These are phyloP conservation scores for Peniophora sp. DNA, from an alignment of 1,284 basidiomycete genomes.

Conservation along the genomic window DNA sequence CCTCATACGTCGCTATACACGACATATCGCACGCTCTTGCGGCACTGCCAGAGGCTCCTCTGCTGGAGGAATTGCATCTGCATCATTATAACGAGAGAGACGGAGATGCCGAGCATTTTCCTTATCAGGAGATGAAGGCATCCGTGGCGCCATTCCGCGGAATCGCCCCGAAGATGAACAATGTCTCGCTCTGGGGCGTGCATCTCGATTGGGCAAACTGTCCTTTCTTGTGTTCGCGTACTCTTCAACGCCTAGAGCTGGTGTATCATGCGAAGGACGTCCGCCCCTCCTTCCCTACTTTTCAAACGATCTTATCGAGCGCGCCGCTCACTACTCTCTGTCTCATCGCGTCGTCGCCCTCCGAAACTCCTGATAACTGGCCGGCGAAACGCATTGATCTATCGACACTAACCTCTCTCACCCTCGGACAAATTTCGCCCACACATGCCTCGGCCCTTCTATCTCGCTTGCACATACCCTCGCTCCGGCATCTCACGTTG, in stretches of 20 bases:
- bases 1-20: conserved; percentile 38
- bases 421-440: conserved; percentile 37
- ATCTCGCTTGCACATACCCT: conserved; percentile 38
- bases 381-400: conserved; percentile 28
- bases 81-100: conserved; percentile 36
- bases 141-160: conserved; percentile 44
- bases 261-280: conserved; percentile 50
- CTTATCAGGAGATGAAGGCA: conserved; percentile 21
- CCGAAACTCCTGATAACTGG: conserved; percentile 30
- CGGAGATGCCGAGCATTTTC: conserved; percentile 29
- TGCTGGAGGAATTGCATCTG: conserved; percentile 42
- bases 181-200: conserved; percentile 50
- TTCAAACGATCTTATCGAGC: conserved; percentile 36
- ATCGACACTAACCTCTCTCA: conserved; percentile 37
- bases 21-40: conserved; percentile 33
- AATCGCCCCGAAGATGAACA: conserved; percentile 41
- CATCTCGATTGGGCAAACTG: conserved; percentile 53
- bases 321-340: conserved; percentile 45
- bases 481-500: conserved; percentile 36
- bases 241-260: conserved; percentile 44
- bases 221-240: conserved; percentile 24
- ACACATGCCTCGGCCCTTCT: conserved; percentile 38
- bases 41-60: conserved; percentile 33
- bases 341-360: conserved; percentile 46
- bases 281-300: conserved; percentile 45